Percentiles rank a stretch among this genome's conserved stretches.
phyloP scores from a whole-genome alignment of 2,329 filamentous ascomycete species.

The Ceratocystis huliohia region DNA sequence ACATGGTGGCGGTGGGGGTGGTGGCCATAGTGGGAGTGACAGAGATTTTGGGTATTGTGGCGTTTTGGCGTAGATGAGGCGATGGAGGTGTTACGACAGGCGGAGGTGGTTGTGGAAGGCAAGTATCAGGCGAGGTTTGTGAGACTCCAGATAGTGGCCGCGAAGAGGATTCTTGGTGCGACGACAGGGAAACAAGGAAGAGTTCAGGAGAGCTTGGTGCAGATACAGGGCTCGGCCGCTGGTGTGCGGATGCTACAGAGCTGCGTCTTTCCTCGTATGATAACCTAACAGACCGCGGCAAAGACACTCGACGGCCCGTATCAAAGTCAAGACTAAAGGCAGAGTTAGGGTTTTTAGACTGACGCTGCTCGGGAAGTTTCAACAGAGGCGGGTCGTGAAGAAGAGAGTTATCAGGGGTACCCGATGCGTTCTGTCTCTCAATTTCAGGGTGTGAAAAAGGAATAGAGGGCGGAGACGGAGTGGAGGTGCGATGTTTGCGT shows the following conservation, averaged over 20 bases:
- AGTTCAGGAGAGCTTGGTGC: neutral
- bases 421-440: slow-evolving; percentile 28
- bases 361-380: slow-evolving; percentile 38
- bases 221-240: neutral
- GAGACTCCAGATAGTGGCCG: slow-evolving; percentile 1
- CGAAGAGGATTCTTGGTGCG: neutral
- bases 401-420: slow-evolving; percentile 29
- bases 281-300: slow-evolving; percentile 41
- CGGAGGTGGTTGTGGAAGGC: neutral
- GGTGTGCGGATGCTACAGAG: neutral
- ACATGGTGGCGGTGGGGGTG: slow-evolving; percentile 26
- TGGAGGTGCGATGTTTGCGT: slow-evolving; percentile 38
- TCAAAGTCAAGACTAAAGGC: slow-evolving; percentile 40
- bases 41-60: slow-evolving; percentile 41
- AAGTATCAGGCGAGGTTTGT: neutral
- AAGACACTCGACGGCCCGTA: slow-evolving; percentile 37
- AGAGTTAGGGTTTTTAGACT: slow-evolving; percentile 32
- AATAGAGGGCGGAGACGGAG: slow-evolving; percentile 40
- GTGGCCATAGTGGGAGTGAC: slow-evolving; percentile 27
- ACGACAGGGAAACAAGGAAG: neutral
- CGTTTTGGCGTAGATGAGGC: slow-evolving; percentile 33
- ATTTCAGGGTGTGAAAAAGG: slow-evolving; percentile 37
- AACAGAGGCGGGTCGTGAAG: slow-evolving; percentile 41
- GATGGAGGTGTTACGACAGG: slow-evolving; percentile 16
- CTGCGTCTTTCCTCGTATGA: slow-evolving; percentile 39